Evolutionary conservation across 2,329 filamentous ascomycete genomes (phyloP).

Genomic region (Phyllosticta citriasiana): DNA sequence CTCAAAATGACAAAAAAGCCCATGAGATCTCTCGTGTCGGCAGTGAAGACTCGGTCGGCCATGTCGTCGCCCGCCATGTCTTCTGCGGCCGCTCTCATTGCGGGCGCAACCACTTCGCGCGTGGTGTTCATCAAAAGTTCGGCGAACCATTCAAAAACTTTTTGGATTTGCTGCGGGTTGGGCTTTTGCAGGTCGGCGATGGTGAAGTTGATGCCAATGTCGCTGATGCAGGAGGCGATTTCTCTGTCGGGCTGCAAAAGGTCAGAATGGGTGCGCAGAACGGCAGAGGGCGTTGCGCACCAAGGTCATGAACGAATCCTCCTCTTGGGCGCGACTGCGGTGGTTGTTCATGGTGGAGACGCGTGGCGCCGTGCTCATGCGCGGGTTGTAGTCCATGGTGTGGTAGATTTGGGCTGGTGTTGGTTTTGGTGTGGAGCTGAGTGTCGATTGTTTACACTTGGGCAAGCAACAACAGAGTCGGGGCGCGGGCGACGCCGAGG

Average conservation of each 20-base stretch:
- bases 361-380: slow-evolving; percentile 40
- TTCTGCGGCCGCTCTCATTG: slow-evolving; percentile 85
- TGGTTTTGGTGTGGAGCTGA: neutral
- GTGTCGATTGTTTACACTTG: slow-evolving; percentile 4
- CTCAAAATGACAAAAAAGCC: slow-evolving; percentile 84
- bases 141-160: slow-evolving; percentile 96
- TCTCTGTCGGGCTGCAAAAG: slow-evolving; percentile 54
- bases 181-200: slow-evolving; percentile 85
- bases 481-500: neutral
- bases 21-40: slow-evolving; percentile 88
- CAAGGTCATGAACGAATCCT: slow-evolving; percentile 43
- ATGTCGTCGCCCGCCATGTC: slow-evolving; percentile 70
- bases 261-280: neutral
- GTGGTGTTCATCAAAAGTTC: slow-evolving; percentile 90
- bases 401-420: neutral
- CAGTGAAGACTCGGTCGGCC: slow-evolving; percentile 64
- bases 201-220: slow-evolving; percentile 86
- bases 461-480: neutral
- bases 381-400: slow-evolving; percentile 39
- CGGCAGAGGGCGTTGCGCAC: slow-evolving; percentile 20
- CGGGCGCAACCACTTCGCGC: slow-evolving; percentile 84
- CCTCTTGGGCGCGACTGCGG: slow-evolving; percentile 32
- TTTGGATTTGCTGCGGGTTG: slow-evolving; percentile 87
- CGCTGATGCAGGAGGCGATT: slow-evolving; percentile 93
- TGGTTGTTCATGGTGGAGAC: slow-evolving; percentile 29